A percentile compares a stretch with the other conserved stretches of the same genome.
Conservation (phyloP, 768 basidiomycete species). For the Rhodotorula sphaerocarpa region DNA sequence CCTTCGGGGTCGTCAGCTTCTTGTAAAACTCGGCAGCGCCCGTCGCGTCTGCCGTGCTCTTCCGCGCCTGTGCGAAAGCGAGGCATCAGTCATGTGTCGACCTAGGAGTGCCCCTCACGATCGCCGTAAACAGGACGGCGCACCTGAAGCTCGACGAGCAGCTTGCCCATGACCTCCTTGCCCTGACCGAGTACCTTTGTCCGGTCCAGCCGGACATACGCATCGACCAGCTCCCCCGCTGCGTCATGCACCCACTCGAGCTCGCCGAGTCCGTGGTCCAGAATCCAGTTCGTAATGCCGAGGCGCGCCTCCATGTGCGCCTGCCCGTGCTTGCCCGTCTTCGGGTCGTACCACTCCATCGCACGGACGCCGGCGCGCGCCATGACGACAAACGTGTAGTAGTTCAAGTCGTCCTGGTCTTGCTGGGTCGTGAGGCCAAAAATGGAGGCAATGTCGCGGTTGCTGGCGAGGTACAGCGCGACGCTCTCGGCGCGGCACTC, state of each 20-base stretch:
- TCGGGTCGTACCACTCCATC: conserved; percentile 74
- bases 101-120: neutral
- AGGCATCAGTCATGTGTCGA: neutral
- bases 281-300: conserved; percentile 73
- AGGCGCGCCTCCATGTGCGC: conserved; percentile 71
- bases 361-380: conserved; percentile 56
- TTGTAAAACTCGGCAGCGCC: conserved; percentile 55
- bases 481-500: conserved; percentile 88
- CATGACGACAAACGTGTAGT: conserved; percentile 62
- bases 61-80: conserved; percentile 43
- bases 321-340: conserved; percentile 72
- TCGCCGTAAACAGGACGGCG: conserved; percentile 30
- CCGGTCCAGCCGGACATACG: conserved; percentile 68
- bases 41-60: conserved; percentile 51
- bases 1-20: conserved; percentile 63
- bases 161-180: conserved; percentile 59
- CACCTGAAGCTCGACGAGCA: conserved; percentile 71
- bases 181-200: conserved; percentile 59
- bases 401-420: conserved; percentile 62
- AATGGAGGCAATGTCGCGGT: conserved; percentile 65
- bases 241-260: conserved; percentile 60
- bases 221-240: conserved; percentile 57
- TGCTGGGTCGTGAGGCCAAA: conserved; percentile 63
- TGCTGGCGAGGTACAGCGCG: conserved; percentile 69
- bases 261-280: conserved; percentile 58